Evolutionary conservation across 306 rosid species (phyloP).

Genomic region (Cicer judaicum): DNA sequence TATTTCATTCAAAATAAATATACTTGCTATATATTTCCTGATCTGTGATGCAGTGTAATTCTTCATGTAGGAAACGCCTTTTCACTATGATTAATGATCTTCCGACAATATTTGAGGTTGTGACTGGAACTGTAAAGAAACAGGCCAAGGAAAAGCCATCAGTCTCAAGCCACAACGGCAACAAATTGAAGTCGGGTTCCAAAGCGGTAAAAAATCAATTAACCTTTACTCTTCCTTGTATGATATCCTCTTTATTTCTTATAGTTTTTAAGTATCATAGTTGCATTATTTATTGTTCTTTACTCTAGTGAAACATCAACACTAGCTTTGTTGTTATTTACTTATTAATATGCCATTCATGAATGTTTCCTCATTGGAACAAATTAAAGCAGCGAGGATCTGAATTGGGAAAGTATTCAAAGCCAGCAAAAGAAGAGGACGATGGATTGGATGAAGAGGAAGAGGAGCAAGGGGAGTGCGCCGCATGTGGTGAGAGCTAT

Average conservation of each 20-base stretch:
- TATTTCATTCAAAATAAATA: slow-evolving; percentile 4
- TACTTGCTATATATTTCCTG: slow-evolving; percentile 4
- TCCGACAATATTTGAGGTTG: slow-evolving; percentile 70
- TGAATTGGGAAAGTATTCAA: slow-evolving; percentile 50
- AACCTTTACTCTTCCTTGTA: neutral
- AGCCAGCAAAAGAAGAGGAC: slow-evolving; percentile 57
- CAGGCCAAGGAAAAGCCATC: slow-evolving; percentile 65
- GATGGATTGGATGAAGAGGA: slow-evolving; percentile 43
- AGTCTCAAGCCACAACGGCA: slow-evolving; percentile 59
- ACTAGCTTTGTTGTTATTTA: slow-evolving; percentile 15
- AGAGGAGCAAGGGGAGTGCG: slow-evolving; percentile 59
- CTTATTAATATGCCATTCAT: slow-evolving; percentile 8
- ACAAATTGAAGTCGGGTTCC: slow-evolving; percentile 67
- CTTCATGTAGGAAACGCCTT: slow-evolving; percentile 60
- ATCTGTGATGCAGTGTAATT: slow-evolving; percentile 10
- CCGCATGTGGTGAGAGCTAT: slow-evolving; percentile 50
- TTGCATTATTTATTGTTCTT: slow-evolving; percentile 4
- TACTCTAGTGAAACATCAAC: neutral
- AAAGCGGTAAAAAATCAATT: slow-evolving; percentile 60
- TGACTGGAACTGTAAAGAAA: slow-evolving; percentile 57
- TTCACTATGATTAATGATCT: slow-evolving; percentile 71
- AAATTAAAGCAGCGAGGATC: slow-evolving; percentile 55
- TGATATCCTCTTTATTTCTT: neutral
- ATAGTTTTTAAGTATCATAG: neutral
- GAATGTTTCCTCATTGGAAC: slow-evolving; percentile 27